Percentiles rank a stretch among this genome's conserved stretches.
These are phyloP conservation scores for Penicillium maclennaniae DNA, from an alignment of 495 filamentous ascomycete genomes.

Conservation along the genomic window DNA sequence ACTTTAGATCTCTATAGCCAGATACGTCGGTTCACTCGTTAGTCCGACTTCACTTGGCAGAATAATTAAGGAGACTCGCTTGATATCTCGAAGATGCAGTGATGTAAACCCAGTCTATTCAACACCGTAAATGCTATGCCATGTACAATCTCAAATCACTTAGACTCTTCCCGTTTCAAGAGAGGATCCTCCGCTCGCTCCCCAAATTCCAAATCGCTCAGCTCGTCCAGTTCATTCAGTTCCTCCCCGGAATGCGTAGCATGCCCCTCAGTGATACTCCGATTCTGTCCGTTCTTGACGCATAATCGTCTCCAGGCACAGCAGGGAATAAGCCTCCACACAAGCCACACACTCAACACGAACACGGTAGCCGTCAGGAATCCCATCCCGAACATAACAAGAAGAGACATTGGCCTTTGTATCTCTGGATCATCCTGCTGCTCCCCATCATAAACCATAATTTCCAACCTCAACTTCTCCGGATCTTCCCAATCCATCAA, in stretches of 20 bases:
- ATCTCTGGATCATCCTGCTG: background rate
- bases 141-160: background rate
- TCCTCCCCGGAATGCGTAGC: conserved; percentile 1
- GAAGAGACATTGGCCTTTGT: background rate
- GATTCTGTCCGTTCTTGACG: background rate
- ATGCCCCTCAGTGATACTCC: background rate
- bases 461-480: conserved; percentile 8
- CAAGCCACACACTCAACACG: conserved; percentile 8
- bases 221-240: conserved; percentile 10
- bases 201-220: conserved; percentile 8
- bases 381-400: conserved; percentile 10
- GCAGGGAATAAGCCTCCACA: background rate
- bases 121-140: background rate
- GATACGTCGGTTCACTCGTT: conserved; percentile 16
- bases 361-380: conserved; percentile 6
- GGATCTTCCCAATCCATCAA: conserved; percentile 10
- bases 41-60: conserved; percentile 1
- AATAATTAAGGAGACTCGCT: conserved; percentile 10
- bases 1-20: background rate
- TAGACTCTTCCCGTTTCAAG: background rate
- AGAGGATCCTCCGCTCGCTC: conserved; percentile 3
- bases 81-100: background rate
- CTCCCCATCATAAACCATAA: conserved; percentile 5
- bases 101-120: background rate
- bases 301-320: background rate